phyloP scores from a whole-genome alignment of 225 moss, liverwort and hornwort genomes.

The Lunularia cruciata region DNA sequence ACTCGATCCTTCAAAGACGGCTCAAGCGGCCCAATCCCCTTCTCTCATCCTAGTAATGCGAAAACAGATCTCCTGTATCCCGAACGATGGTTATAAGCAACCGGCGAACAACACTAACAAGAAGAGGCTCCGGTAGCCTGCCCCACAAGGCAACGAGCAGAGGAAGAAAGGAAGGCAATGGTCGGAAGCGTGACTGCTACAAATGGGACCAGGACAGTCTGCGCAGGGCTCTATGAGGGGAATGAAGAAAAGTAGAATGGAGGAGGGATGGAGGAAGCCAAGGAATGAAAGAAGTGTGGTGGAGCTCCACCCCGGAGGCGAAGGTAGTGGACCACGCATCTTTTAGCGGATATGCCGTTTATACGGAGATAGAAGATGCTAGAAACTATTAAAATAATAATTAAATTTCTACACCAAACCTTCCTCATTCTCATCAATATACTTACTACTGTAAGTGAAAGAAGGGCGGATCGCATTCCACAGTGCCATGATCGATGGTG shows the following conservation, averaged over 20 bases:
- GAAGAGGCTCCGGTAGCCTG: too few relatives aligned
- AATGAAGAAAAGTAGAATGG: not conserved
- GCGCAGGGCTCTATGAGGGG: not conserved
- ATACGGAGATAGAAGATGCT: not conserved
- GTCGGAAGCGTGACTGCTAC: not conserved
- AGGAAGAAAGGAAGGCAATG: not conserved
- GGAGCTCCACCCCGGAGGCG: not conserved
- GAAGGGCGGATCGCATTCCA: not conserved
- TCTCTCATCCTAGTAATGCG: not conserved
- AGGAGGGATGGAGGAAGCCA: not conserved
- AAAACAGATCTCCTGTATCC: not conserved
- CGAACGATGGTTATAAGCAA: not conserved
- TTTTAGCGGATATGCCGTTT: not conserved
- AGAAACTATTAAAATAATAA: not conserved
- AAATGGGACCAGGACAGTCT: not conserved
- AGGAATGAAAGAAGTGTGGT: not conserved
- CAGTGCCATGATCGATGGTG: constrained; percentile 2
- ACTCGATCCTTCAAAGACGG: too few relatives aligned
- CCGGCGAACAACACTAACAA: not conserved
- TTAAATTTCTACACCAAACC: not conserved
- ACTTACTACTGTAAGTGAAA: too few relatives aligned
- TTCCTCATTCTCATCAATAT: not conserved
- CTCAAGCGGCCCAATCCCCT: too few relatives aligned
- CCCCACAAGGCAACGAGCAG: not conserved
- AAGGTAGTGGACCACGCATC: constrained; percentile 4